Conservation (phyloP, 1,284 basidiomycete genomes). For the Fomitopsis pinicola region DNA sequence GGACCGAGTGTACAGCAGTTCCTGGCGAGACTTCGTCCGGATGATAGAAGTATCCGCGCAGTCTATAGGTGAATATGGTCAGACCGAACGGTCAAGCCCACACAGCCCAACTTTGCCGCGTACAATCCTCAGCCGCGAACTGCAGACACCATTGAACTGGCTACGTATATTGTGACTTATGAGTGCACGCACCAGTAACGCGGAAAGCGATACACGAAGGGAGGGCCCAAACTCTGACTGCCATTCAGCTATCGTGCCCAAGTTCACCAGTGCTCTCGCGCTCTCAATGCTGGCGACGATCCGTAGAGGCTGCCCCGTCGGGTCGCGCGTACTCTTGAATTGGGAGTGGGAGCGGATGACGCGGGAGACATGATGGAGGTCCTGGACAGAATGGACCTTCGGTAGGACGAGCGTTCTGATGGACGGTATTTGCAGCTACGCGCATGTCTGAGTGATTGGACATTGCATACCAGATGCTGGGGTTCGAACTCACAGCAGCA, state of each 20-base stretch:
- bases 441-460: not conserved
- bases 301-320: constrained; percentile 36
- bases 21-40: constrained; percentile 70
- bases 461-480: not conserved
- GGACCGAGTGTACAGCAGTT: constrained; percentile 85
- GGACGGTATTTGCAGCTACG: constrained; percentile 24
- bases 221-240: constrained; percentile 36
- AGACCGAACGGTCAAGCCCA: not conserved
- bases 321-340: constrained; percentile 13
- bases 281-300: constrained; percentile 82
- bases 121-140: constrained; percentile 93
- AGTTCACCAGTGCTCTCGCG: constrained; percentile 58
- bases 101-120: constrained; percentile 16
- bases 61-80: constrained; percentile 35
- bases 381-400: constrained; percentile 68
- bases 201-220: constrained; percentile 46
- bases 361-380: constrained; percentile 61
- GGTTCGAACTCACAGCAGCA: constrained; percentile 46
- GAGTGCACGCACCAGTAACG: constrained; percentile 46
- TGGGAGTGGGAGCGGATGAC: constrained; percentile 31
- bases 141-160: constrained; percentile 24
- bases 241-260: constrained; percentile 67
- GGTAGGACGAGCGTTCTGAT: constrained; percentile 71
- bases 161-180: not conserved
- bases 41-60: constrained; percentile 86